Evolutionary conservation across 2,329 filamentous ascomycete genomes (phyloP), one percentile per base, ranked within the genome.

Genomic region (Fusarium aywerte): DNA sequence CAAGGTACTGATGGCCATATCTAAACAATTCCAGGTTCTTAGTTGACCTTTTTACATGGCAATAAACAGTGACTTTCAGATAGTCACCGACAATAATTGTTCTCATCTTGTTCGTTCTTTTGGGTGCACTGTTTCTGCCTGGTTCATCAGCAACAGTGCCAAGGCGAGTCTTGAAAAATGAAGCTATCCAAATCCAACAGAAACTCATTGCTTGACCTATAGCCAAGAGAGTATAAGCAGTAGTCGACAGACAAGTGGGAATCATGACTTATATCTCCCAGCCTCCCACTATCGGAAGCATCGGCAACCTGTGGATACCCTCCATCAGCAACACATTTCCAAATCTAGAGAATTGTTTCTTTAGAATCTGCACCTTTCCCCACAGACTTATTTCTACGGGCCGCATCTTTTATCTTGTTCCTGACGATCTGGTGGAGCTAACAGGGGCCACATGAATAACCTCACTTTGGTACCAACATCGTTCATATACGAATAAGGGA

Each of bases 261-360:
- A 21, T 31, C 35, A 25, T 39, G 25, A 25, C 27, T 40, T 59
- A 62, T 62, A 57, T 62, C 49, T 62, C 31, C 51, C 59, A 44
- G 27, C 16, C 60, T 63, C 40, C 52, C 18, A 39, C 55, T 39
- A 13, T 63, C 68, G 69, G 69, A 72, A 66, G 58, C 58, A 44
- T 63, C 69, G 69, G 69, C 45, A 44, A 44, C 43, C 40, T 68
- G 65, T 68, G 65, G 65, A 68, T 58, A 39, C 65, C 61, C 62
- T 62, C 65, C 58, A 68, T 65, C 52, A 65, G 49, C 56, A 48
- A 49, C 52, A 42, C 40, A 33, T 50, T 67, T 52, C 60, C 60
- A 65, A 55, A 59, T 65, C 62, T 45, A 55, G 54, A 58, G 53
- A 18, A 23, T 27, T 15, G 16, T 52, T 67, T 36, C 44, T 67